These are phyloP conservation scores for Globisporangium abappressorium DNA, from an alignment of 352 stramenopile species.

Conservation along the genomic window DNA sequence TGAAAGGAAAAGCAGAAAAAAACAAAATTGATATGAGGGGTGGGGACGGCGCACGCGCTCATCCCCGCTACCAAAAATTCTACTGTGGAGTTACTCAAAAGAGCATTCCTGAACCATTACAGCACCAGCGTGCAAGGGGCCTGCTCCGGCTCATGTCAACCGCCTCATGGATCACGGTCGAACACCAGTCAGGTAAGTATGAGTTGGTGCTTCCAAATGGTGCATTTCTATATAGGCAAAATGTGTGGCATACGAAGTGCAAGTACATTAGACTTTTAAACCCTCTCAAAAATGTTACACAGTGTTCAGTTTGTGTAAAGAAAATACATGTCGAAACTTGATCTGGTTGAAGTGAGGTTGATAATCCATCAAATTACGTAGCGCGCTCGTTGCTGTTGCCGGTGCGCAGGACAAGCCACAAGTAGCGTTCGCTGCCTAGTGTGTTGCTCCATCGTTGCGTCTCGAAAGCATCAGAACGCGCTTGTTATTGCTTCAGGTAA, in stretches of 20 bases:
- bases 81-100: constrained; percentile 82
- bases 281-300: neutral
- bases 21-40: no score
- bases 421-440: no score
- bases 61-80: constrained; percentile 79
- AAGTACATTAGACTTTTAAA: neutral
- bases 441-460: no score
- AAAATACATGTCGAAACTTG: no score
- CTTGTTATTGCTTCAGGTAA: no score
- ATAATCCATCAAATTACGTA: no score
- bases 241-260: neutral
- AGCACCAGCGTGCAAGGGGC: constrained; percentile 83
- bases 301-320: no score
- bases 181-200: constrained; percentile 89
- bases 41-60: constrained; percentile 58
- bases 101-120: constrained; percentile 85
- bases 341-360: no score
- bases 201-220: constrained; percentile 16
- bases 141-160: constrained; percentile 88
- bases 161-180: constrained; percentile 74
- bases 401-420: no score
- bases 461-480: no score
- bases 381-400: no score
- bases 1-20: no score
- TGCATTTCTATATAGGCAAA: neutral